phyloP scores from a whole-genome alignment of 768 basidiomycete genomes.

The Lactarius trivialis region DNA sequence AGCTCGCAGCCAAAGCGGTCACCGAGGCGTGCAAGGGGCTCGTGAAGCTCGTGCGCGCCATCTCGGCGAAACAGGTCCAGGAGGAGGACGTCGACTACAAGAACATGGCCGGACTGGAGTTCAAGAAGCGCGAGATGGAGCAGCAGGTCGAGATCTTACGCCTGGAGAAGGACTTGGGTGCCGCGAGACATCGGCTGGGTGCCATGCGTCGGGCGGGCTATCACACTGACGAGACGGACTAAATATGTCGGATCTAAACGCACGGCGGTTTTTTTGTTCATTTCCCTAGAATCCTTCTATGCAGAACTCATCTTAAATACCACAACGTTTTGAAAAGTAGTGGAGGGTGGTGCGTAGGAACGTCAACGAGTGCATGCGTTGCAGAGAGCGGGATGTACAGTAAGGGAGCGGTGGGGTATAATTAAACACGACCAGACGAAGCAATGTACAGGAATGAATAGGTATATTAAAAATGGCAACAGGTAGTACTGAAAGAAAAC shows the following conservation, averaged over 20 bases:
- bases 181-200: slow-evolving; percentile 73
- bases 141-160: slow-evolving; percentile 98
- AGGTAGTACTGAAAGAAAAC: neutral
- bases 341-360: neutral
- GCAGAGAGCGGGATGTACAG: neutral
- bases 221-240: slow-evolving; percentile 73
- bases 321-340: slow-evolving; percentile 1
- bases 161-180: slow-evolving; percentile 91
- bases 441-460: slow-evolving; percentile 6
- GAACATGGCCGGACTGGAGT: slow-evolving; percentile 89
- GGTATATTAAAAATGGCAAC: slow-evolving; percentile 7
- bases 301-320: slow-evolving; percentile 17
- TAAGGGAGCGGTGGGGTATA: slow-evolving; percentile 15
- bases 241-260: slow-evolving; percentile 9
- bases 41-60: slow-evolving; percentile 92
- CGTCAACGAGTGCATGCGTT: neutral
- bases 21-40: slow-evolving; percentile 96
- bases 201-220: slow-evolving; percentile 87
- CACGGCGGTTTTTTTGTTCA: neutral
- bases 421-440: neutral
- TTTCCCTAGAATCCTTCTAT: slow-evolving; percentile 4
- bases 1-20: slow-evolving; percentile 94
- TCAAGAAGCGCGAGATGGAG: slow-evolving; percentile 98
- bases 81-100: slow-evolving; percentile 82
- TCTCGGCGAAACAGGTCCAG: slow-evolving; percentile 75